Evolutionary conservation across 352 stramenopile genomes (phyloP), one percentile per base, ranked within the genome.

Genomic region (Stephanocyclus meneghinianus): DNA sequence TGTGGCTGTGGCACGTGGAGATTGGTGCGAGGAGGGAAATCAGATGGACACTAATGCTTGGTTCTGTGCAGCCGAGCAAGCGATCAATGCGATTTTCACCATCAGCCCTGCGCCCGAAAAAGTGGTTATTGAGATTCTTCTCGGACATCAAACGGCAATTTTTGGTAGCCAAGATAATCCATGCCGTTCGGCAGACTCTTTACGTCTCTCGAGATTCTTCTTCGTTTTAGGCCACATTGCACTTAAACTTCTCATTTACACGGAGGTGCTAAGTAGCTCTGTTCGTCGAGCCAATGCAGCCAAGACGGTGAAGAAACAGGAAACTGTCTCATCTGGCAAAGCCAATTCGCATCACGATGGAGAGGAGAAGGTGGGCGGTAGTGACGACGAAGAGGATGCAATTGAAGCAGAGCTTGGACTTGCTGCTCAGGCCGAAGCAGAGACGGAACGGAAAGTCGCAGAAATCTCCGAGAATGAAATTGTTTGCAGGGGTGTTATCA

Each of bases 211-310:
- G 4, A 91, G 97, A 66, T 98, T 98, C 72, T 94, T 98, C 53
- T 98, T 98, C 80, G 91, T 98, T 8, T 80, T 98, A 40, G 97
- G 97, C 9, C 95, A 98, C 67, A 94, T 97, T 56, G 93, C 96
- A n/a, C 91, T 98, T 29, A 95, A 96, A 76, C 90, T 98, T 16
- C 91, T 97, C 0, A 95, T 98, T 71, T 96, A 97, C 71, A 96
- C 97, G 29, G 97, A 99, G 80, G 90, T 90, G 15, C 73, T 98
- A 11, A 95, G 93, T 30, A 91, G 90, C 0, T 91, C 90, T 68
- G 84, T 93, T 67, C 80, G 87, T 30, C 78, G 85, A 67, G 87
- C 78, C 0, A 93, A 88, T 53, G 83, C 88, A 6, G 84, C 83
- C 26, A 91, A 95, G 71, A 87, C 95, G 16, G 82, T 95, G 15